Base-by-base conservation (phyloP, 441 rosid genomes). In the Viola pubescens region DNA sequence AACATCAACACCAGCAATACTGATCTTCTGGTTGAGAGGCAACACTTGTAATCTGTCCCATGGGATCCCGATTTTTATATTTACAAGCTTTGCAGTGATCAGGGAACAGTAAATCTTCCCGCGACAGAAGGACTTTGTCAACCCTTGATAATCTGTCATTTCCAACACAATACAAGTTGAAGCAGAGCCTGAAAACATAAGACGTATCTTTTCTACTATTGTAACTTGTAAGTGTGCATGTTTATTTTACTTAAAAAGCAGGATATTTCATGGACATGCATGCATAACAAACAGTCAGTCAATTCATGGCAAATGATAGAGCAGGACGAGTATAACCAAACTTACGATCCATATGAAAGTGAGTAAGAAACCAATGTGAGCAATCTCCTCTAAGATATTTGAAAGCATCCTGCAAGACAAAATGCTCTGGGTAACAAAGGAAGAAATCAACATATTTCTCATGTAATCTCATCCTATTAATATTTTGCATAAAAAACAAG, bases 261-360 rank as follows among this genome's bases (percentile, higher is more conserved):
- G 34, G 34, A 26, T 26, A 26, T 26, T 26, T 26, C 34, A 26
- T 26, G 34, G 2, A 26, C 34, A 26, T 26, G 2, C 34, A 26
- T 26, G 43, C 41, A 7, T 9, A 61, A n/a, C 14, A 13, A 42
- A 42, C 45, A 42, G 7, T 42, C 52, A 48, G 7, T 48, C 16
- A 48, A 5, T 10, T 26, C 34, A 26, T 26, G 34, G 34, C 34
- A 2, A 26, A 26, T 26, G 34, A 26, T 26, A 26, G 34, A 26
- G 34, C 34, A 26, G 2, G 34, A 26, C 34, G 2, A 26, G 34
- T 26, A 26, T 26, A 10, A 56, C 19, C 54, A 56, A 70, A 87
- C 98, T 82, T 78, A 92, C 98, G 97, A 68, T 89, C 98, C 75
- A 86, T 87, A 74, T 92, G 97, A 72, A 92, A 92, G 69, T 89